Percentiles rank a stretch among this genome's conserved stretches.
phyloP scores from a whole-genome alignment of 2,329 filamentous ascomycete genomes.

The Ophiostoma triangulosporum region DNA sequence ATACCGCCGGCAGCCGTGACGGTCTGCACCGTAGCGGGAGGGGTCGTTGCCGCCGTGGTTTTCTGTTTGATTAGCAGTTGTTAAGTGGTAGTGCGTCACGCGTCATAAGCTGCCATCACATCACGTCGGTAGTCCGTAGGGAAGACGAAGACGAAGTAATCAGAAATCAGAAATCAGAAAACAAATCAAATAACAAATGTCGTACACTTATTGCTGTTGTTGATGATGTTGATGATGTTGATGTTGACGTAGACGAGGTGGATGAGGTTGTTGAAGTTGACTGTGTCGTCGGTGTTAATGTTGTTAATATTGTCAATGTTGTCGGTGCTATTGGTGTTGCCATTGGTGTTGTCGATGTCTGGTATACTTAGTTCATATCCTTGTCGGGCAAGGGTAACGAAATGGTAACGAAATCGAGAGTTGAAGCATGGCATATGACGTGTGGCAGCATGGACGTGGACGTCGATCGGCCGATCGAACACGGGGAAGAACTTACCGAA shows the following conservation, averaged over 20 bases:
- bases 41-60: neutral
- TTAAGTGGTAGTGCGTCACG: neutral
- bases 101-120: neutral
- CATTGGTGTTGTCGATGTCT: slow-evolving; percentile 4
- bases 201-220: slow-evolving; percentile 12
- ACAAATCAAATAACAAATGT: slow-evolving; percentile 3
- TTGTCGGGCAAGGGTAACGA: neutral
- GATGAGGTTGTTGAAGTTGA: slow-evolving; percentile 1
- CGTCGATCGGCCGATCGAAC: neutral
- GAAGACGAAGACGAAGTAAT: neutral
- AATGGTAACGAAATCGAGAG: neutral
- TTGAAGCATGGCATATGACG: neutral
- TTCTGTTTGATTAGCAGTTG: slow-evolving; percentile 1
- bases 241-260: neutral
- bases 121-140: neutral
- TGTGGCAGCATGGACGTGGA: neutral
- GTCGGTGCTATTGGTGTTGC: slow-evolving; percentile 1
- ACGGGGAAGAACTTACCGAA: slow-evolving; percentile 7
- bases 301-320: neutral
- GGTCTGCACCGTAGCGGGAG: slow-evolving; percentile 30
- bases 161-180: neutral
- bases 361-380: slow-evolving; percentile 7
- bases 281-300: neutral
- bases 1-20: slow-evolving; percentile 37
- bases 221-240: neutral